Evolutionary conservation across 495 filamentous ascomycete species (phyloP), one percentile per base, ranked within the genome.

Genomic region (Mycothermus thermophilus): DNA sequence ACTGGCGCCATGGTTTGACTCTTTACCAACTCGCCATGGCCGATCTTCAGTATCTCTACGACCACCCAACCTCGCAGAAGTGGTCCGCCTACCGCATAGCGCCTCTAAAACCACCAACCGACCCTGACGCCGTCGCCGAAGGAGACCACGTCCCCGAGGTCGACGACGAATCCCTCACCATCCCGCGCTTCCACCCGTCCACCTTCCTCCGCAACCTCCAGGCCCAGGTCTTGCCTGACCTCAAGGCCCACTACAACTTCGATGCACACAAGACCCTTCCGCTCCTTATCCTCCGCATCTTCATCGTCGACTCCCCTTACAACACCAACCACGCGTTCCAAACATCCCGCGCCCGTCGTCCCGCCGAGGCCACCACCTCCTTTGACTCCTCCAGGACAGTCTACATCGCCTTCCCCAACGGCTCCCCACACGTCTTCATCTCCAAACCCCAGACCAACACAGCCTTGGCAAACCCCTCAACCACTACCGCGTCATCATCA

Each of bases 11-110:
- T 32, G 84, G 84, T 1, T 59, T 92, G 14, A 77, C 70, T 1
- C 57, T 93, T 11, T 81, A 79, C 41, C 80, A 86, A 48, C 62
- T 88, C 3, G 83, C 80, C 30, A 86, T 83, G 67, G 75, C 77
- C 11, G 84, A 92, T 44, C 57, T 83, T 10, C 78, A 80, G 40
- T 65, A 83, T 48, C 62, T 88, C n/a, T 72, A 85, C 44, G 79
- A 85, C 47, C 79, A 84, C 44, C 78, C 80, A 0, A 62, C 69
- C 2, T 67, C 69, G 1, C 68, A 79, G 39, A 76, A 77, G 57
- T 92, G 84, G 84, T 74, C 74, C 13, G 81, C 82, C 1, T 70
- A 86, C 44, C 63, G 62, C 33, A 57, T 74, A n/a, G 48, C 62
- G 10, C 62, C 56, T 0, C 46, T 70, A n/a, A 53, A 58, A 35